phyloP scores from a whole-genome alignment of 108 stramenopile species.

The Pseudonitzschia multistriata region DNA sequence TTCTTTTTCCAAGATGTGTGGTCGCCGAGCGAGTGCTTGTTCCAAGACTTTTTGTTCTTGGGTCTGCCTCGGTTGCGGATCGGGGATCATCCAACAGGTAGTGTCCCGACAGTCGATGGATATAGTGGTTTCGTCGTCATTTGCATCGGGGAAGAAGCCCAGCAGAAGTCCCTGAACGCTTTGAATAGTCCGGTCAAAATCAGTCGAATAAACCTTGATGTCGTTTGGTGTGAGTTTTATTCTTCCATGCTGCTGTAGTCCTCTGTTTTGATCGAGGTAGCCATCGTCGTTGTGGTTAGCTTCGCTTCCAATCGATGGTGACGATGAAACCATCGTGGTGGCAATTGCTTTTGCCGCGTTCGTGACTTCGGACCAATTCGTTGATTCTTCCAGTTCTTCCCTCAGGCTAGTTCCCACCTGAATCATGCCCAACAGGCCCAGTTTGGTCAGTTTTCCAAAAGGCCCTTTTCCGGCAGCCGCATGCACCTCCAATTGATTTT shows the following conservation, averaged over 20 bases:
- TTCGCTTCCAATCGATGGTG: neutral
- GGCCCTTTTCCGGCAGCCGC: constrained; percentile 57
- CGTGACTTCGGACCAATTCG: neutral
- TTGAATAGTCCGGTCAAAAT: constrained; percentile 81
- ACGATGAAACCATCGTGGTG: no score
- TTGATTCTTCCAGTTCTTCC: constrained; percentile 42
- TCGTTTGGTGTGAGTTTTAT: constrained; percentile 45
- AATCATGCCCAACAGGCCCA: constrained; percentile 79
- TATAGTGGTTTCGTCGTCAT: constrained; percentile 27
- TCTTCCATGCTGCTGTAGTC: neutral
- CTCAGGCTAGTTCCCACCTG: constrained; percentile 57
- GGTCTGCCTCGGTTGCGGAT: constrained; percentile 74
- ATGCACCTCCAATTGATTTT: constrained; percentile 27
- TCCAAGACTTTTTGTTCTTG: constrained; percentile 66
- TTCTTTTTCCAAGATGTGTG: constrained; percentile 61
- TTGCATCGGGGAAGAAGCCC: constrained; percentile 63
- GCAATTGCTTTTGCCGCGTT: constrained; percentile 13
- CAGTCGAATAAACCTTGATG: constrained; percentile 59
- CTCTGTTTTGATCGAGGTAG: constrained; percentile 18
- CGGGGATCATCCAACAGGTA: constrained; percentile 64
- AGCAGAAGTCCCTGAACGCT: constrained; percentile 72
- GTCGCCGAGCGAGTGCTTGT: constrained; percentile 40
- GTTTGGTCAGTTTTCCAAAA: constrained; percentile 74
- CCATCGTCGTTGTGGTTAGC: constrained; percentile 9
- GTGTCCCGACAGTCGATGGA: constrained; percentile 72